These are phyloP conservation scores for Penicillium sumatraense DNA, from an alignment of 2,329 filamentous ascomycete genomes.

Conservation along the genomic window DNA sequence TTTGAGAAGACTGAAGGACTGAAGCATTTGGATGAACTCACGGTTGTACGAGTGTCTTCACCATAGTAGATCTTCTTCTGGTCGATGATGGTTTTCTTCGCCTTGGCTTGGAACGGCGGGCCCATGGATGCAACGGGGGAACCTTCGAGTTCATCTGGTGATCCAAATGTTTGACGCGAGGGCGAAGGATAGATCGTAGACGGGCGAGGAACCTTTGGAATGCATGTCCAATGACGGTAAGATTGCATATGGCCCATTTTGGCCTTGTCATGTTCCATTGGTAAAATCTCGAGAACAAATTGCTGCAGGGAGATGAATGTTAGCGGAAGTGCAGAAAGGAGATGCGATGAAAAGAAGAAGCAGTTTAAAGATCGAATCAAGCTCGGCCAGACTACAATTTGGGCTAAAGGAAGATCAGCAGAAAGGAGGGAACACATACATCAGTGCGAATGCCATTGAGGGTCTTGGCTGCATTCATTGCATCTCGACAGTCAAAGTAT, in stretches of 20 bases:
- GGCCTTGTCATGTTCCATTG: too few relatives aligned
- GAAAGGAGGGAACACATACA: background rate
- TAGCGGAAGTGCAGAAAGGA: background rate
- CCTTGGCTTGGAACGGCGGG: too few relatives aligned
- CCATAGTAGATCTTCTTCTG: background rate
- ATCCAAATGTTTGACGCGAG: background rate
- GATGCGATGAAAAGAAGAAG: background rate
- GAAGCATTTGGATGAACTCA: background rate
- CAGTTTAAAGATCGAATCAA: background rate
- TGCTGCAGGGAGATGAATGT: background rate
- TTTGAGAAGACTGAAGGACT: too few relatives aligned
- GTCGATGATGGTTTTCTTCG: background rate
- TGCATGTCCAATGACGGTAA: slow-evolving; percentile 4
- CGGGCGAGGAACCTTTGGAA: background rate
- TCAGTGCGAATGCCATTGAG: slow-evolving; percentile 7
- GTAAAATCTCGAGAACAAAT: background rate
- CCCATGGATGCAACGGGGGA: background rate
- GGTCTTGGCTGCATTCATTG: slow-evolving; percentile 9
- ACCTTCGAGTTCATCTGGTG: slow-evolving; percentile 4
- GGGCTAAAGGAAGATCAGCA: background rate
- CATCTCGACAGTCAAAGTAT: slow-evolving; percentile 4
- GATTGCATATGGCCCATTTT: too few relatives aligned
- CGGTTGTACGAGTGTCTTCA: slow-evolving; percentile 4
- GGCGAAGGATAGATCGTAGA: background rate
- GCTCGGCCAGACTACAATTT: too few relatives aligned